These are phyloP conservation scores for Rhododendron williamsianum DNA, from an alignment of 148 eudicot species.

Conservation along the genomic window DNA sequence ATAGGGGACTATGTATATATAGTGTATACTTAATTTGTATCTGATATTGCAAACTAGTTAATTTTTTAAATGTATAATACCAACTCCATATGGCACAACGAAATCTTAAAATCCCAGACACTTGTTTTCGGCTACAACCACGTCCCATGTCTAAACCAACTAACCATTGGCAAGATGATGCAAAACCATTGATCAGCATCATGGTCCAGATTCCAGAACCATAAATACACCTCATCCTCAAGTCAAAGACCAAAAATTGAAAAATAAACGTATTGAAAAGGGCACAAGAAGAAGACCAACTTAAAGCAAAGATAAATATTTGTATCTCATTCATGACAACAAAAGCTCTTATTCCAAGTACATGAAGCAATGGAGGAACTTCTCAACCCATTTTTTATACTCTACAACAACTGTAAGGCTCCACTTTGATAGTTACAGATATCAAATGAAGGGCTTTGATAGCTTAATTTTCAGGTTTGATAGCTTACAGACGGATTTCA, in stretches of 20 bases:
- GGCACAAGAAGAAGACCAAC: not conserved
- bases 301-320: not conserved
- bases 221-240: not conserved
- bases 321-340: not conserved
- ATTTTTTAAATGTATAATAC: not conserved
- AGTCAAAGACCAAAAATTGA: not conserved
- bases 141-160: not conserved
- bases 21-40: not conserved
- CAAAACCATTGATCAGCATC: not conserved
- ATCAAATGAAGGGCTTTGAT: not conserved
- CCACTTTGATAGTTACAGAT: not conserved
- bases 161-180: not conserved
- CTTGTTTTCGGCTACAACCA: not conserved
- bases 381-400: not conserved
- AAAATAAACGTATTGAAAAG: not conserved
- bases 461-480: not conserved
- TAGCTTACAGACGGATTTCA: not conserved
- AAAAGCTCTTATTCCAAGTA: not conserved
- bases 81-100: not conserved
- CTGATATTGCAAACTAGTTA: not conserved
- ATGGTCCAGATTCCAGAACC: not conserved
- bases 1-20: not conserved
- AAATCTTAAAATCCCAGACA: not conserved
- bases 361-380: not conserved
- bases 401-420: not conserved